A percentile compares a stretch with the other conserved stretches of the same genome.
Conservation (phyloP, 164 flowering plant genomes). For the Piper longum region DNA sequence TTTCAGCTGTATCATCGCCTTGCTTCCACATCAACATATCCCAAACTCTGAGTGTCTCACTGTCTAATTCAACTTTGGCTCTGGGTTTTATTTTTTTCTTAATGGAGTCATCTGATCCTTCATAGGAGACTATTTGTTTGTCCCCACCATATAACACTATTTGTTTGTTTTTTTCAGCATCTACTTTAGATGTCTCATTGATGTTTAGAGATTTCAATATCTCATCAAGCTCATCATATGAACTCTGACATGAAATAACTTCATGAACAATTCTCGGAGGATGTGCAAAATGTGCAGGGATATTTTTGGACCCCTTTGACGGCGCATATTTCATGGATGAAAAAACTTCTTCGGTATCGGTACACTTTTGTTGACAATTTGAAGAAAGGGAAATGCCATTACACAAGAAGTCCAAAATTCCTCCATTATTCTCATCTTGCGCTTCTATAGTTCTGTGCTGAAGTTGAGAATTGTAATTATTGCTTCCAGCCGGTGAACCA, state of each 20-base stretch:
- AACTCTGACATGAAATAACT: constrained; percentile 7
- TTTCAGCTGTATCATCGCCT: constrained; percentile 19
- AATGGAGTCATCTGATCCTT: constrained; percentile 17
- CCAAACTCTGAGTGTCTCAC: constrained; percentile 49
- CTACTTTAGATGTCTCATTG: constrained; percentile 10
- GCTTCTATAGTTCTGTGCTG: neutral
- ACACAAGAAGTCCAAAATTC: neutral
- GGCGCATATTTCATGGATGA: neutral
- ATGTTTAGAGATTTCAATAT: constrained; percentile 28
- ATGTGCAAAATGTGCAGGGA: neutral
- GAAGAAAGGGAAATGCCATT: neutral
- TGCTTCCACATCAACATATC: constrained; percentile 45
- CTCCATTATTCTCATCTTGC: neutral
- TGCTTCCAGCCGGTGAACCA: neutral
- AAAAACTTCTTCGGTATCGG: no score
- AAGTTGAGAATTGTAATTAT: neutral
- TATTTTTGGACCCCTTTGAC: neutral
- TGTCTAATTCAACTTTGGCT: constrained; percentile 54
- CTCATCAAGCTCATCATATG: constrained; percentile 30
- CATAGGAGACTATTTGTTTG: constrained; percentile 36
- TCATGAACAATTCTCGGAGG: neutral
- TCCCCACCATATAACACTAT: constrained; percentile 41
- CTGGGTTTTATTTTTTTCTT: constrained; percentile 37
- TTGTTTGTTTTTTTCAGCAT: constrained; percentile 20
- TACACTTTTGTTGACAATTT: neutral